A percentile compares a stretch with the other conserved stretches of the same genome.
Conservation (phyloP, 164 flowering plant species). For the Nymphaea colorata region DNA sequence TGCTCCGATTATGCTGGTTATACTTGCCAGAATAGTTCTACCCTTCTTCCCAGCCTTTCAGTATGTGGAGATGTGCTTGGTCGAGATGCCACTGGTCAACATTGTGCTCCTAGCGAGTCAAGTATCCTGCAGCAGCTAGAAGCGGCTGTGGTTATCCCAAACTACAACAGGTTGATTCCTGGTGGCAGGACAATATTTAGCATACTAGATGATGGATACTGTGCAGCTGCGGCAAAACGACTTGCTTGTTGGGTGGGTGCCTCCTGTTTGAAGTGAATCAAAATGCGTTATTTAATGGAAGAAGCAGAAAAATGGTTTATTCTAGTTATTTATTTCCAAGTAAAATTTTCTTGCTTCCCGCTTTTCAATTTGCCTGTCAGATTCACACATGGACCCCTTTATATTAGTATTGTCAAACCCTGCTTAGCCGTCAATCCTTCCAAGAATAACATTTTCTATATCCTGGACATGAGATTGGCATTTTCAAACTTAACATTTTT, state of each 20-base stretch:
- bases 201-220: slow-evolving; percentile 54
- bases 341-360: no score
- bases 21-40: slow-evolving; percentile 89
- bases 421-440: no score
- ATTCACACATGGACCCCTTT: no score
- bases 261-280: not conserved
- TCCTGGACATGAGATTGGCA: no score
- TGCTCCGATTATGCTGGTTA: slow-evolving; percentile 99
- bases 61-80: slow-evolving; percentile 68
- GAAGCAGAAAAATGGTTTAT: not conserved
- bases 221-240: slow-evolving; percentile 83
- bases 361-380: no score
- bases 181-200: slow-evolving; percentile 61
- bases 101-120: slow-evolving; percentile 91
- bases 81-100: slow-evolving; percentile 61
- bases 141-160: slow-evolving; percentile 90
- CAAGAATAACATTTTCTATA: no score
- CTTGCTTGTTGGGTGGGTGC: slow-evolving; percentile 94
- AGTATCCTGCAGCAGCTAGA: slow-evolving; percentile 90
- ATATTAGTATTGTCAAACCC: no score
- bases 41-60: slow-evolving; percentile 62
- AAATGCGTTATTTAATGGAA: not conserved
- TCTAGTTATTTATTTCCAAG: no score
- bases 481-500: no score
- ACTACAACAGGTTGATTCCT: slow-evolving; percentile 80